Conservation (phyloP, 2,329 filamentous ascomycete genomes). For the Aspergillus piperis region DNA sequence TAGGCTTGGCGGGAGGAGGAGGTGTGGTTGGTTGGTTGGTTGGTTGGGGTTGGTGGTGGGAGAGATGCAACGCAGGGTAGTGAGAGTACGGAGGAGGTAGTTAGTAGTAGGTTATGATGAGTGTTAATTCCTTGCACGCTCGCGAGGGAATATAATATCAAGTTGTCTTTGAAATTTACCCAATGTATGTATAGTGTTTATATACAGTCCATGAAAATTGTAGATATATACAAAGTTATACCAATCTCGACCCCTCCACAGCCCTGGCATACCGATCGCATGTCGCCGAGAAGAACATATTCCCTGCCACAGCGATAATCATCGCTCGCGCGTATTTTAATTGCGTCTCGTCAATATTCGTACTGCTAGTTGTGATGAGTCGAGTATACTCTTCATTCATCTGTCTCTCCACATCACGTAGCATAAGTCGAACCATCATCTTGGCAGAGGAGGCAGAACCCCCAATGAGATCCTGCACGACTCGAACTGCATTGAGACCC, state of each 20-base stretch:
- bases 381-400: constrained; percentile 14
- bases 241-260: constrained; percentile 13
- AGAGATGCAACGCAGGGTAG: too few species aligned
- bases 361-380: neutral
- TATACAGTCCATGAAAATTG: too few species aligned
- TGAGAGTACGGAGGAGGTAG: too few species aligned
- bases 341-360: neutral
- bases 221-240: neutral
- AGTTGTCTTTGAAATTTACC: too few species aligned
- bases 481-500: constrained; percentile 14
- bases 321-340: constrained; percentile 11
- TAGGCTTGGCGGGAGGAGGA: neutral
- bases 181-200: neutral
- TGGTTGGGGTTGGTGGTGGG: too few species aligned
- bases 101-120: too few species aligned
- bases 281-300: constrained; percentile 21
- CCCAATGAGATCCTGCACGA: constrained; percentile 10
- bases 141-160: too few species aligned
- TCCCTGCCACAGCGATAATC: constrained; percentile 14
- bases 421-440: constrained; percentile 1
- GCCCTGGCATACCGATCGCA: constrained; percentile 12
- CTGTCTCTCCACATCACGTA: constrained; percentile 15
- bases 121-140: too few species aligned
- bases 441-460: constrained; percentile 4
- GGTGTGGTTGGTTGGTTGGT: neutral